A percentile compares a stretch with the other conserved stretches of the same genome.
Evolutionary conservation across 306 rosid species (phyloP).

Genomic region (Dicorynia guianensis): DNA sequence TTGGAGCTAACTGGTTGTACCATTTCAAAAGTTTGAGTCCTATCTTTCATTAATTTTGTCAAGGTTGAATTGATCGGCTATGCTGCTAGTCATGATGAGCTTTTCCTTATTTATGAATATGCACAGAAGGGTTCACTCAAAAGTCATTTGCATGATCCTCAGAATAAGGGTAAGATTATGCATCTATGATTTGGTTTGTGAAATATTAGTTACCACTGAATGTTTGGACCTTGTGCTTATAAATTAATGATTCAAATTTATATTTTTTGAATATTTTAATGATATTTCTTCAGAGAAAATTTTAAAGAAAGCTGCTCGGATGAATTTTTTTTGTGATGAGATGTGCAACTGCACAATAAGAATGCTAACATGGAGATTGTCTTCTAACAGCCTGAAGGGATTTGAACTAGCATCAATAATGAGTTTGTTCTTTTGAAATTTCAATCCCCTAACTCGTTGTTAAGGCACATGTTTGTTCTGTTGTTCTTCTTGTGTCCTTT

Average conservation of each 20-base stretch:
- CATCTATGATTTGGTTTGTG: constrained; percentile 19
- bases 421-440: constrained; percentile 6
- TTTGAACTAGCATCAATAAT: constrained; percentile 6
- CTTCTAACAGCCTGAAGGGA: not conserved
- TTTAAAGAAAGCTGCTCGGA: not conserved
- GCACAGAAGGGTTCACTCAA: constrained; percentile 96
- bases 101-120: constrained; percentile 84
- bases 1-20: constrained; percentile 42
- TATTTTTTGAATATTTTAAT: constrained; percentile 15
- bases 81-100: constrained; percentile 87
- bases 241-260: constrained; percentile 6
- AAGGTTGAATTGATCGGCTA: constrained; percentile 99
- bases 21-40: constrained; percentile 52
- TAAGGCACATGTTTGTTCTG: not conserved
- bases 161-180: constrained; percentile 78
- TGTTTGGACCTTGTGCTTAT: constrained; percentile 12
- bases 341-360: constrained; percentile 12
- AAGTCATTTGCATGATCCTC: constrained; percentile 93
- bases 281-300: constrained; percentile 12
- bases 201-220: constrained; percentile 22
- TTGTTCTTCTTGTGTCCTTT: constrained; percentile 3
- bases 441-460: not conserved
- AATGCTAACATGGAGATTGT: not conserved
- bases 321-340: constrained; percentile 21
- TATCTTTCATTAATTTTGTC: constrained; percentile 58